Conservation (phyloP, 1,139 yeast genomes). For the Suhomyces atakaporum region DNA sequence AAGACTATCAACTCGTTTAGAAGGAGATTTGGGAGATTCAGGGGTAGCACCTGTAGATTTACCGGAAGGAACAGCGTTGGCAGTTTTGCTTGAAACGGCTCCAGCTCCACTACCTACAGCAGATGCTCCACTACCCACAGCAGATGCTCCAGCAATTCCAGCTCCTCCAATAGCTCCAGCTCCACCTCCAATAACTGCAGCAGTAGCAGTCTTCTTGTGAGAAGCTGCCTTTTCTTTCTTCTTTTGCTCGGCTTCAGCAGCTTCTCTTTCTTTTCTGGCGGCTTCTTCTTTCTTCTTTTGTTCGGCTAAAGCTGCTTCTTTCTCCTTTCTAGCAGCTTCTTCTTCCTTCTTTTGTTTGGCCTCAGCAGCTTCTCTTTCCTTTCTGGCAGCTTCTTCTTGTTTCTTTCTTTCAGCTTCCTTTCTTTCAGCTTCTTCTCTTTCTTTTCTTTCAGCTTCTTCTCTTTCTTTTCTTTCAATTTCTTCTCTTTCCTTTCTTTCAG, state of each 20-base stretch:
- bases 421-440: conserved; percentile 14
- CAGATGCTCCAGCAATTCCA: conserved; percentile 9
- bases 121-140: conserved; percentile 12
- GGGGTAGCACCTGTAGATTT: too few relatives aligned
- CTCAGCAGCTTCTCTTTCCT: conserved; percentile 22
- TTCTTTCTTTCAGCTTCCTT: conserved; percentile 10
- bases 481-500: conserved; percentile 17
- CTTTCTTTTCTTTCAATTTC: conserved; percentile 23
- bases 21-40: too few relatives aligned
- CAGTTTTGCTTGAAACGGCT: too few relatives aligned
- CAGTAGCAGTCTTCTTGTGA: conserved; percentile 13
- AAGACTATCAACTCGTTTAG: too few relatives aligned
- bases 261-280: conserved; percentile 22
- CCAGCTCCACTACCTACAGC: conserved; percentile 1
- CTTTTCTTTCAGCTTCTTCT: conserved; percentile 30
- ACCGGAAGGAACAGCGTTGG: too few relatives aligned
- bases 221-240: conserved; percentile 15
- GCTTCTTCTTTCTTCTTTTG: conserved; percentile 27
- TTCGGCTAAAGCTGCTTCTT: conserved; percentile 19
- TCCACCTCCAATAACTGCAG: conserved; percentile 4
- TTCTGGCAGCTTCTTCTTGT: conserved; percentile 8
- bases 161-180: neutral
- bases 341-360: conserved; percentile 19
- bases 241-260: conserved; percentile 1
- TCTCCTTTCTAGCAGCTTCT: conserved; percentile 26